Evolutionary conservation across 306 rosid genomes (phyloP).

Genomic region (Cyamopsis tetragonoloba): DNA sequence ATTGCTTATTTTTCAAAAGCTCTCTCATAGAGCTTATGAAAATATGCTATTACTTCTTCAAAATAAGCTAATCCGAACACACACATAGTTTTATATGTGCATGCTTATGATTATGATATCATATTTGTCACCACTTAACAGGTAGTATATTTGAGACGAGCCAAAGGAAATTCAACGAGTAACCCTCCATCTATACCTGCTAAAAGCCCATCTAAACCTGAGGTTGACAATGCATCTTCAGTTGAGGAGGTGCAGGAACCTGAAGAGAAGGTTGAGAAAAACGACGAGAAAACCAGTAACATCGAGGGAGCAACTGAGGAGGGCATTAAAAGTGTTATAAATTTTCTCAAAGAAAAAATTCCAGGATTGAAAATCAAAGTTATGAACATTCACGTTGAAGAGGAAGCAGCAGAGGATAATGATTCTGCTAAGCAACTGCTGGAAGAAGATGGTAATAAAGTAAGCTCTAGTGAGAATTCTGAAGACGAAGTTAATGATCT

Average conservation of each 20-base stretch:
- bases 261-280: slow-evolving; percentile 56
- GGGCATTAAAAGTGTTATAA: slow-evolving; percentile 87
- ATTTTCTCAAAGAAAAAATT: slow-evolving; percentile 89
- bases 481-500: slow-evolving; percentile 57
- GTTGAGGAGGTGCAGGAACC: slow-evolving; percentile 55
- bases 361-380: slow-evolving; percentile 92
- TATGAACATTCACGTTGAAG: slow-evolving; percentile 62
- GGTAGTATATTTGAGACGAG: slow-evolving; percentile 82
- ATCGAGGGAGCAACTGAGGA: slow-evolving; percentile 83
- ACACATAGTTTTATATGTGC: too few species aligned
- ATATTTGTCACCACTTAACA: slow-evolving; percentile 34
- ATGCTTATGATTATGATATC: slow-evolving; percentile 23
- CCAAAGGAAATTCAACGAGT: slow-evolving; percentile 59
- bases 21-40: too few species aligned
- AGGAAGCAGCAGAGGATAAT: slow-evolving; percentile 56
- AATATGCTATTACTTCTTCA: too few species aligned
- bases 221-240: slow-evolving; percentile 50
- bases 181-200: slow-evolving; percentile 43
- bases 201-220: slow-evolving; percentile 55
- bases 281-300: slow-evolving; percentile 64
- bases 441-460: slow-evolving; percentile 58
- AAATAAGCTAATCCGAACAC: too few species aligned
- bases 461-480: slow-evolving; percentile 52
- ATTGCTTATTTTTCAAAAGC: too few species aligned
- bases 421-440: slow-evolving; percentile 63